These are phyloP conservation scores for Dicorynia guianensis DNA, from an alignment of 306 rosid species.

Conservation along the genomic window DNA sequence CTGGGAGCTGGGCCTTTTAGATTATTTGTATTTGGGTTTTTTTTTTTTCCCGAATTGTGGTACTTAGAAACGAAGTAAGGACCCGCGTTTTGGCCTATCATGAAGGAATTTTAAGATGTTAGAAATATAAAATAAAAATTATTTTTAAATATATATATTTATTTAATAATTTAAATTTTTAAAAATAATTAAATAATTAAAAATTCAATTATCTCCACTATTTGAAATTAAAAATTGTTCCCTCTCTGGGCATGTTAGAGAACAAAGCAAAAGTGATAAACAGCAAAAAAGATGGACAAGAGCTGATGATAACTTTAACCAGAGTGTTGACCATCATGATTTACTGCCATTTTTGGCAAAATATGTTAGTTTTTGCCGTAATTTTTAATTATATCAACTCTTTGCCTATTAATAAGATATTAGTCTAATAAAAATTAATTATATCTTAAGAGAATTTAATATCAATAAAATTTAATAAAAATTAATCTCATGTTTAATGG, in stretches of 20 bases:
- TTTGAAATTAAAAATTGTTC: no score
- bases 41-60: background rate
- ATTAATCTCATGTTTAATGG: no score
- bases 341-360: constrained; percentile 15
- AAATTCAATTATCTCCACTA: no score
- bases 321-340: background rate
- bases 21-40: constrained; percentile 3
- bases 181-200: no score
- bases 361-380: background rate
- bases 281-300: constrained; percentile 24
- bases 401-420: no score
- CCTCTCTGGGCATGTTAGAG: no score
- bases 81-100: background rate
- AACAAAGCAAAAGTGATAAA: constrained; percentile 14
- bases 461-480: no score
- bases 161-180: no score
- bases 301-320: constrained; percentile 20
- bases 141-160: no score
- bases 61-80: constrained; percentile 12
- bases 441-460: no score
- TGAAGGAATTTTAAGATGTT: constrained; percentile 31
- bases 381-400: background rate
- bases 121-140: no score
- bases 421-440: no score
- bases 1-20: background rate